These are phyloP conservation scores for Kandelia obovata DNA, from an alignment of 345 rosid genomes.

Conservation along the genomic window DNA sequence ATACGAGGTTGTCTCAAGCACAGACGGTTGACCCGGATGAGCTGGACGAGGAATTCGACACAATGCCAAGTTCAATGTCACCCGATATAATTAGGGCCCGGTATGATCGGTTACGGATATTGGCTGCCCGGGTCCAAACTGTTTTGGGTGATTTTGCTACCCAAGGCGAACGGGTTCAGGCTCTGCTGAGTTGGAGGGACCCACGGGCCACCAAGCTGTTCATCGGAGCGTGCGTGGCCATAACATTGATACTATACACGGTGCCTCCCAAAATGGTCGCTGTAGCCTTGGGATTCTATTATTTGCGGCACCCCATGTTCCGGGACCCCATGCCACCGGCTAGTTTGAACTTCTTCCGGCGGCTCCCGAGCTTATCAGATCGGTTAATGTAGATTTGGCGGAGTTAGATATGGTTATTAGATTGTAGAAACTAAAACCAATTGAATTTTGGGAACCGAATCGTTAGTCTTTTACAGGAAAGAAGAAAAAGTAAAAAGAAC, in stretches of 20 bases:
- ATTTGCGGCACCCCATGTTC: conserved; percentile 93
- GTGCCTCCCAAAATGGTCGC: conserved; percentile 98
- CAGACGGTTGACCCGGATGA: conserved; percentile 82
- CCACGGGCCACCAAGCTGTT: conserved; percentile 91
- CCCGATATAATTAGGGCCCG: conserved; percentile 66
- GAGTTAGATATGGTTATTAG: conserved; percentile 4
- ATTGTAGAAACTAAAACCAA: not conserved
- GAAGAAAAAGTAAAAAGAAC: not conserved
- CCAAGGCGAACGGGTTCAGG: conserved; percentile 88
- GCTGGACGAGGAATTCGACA: conserved; percentile 88
- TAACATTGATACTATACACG: conserved; percentile 55
- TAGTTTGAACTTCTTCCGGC: conserved; percentile 82
- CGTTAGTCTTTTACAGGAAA: conserved; percentile 3
- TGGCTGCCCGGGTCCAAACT: conserved; percentile 84
- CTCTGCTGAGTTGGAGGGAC: conserved; percentile 96
- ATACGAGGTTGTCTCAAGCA: conserved; percentile 76
- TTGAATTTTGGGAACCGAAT: conserved; percentile 18
- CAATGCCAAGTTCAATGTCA: conserved; percentile 76
- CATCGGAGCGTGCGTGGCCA: conserved; percentile 71
- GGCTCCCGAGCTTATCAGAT: conserved; percentile 90
- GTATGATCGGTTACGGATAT: conserved; percentile 74
- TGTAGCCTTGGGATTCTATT: conserved; percentile 92
- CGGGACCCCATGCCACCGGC: conserved; percentile 89
- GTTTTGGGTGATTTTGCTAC: conserved; percentile 94
- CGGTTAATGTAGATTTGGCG: conserved; percentile 59